Percentiles rank a stretch among this genome's conserved stretches.
phyloP scores from a whole-genome alignment of 495 filamentous ascomycete species.

The Lophium mytilinum region DNA sequence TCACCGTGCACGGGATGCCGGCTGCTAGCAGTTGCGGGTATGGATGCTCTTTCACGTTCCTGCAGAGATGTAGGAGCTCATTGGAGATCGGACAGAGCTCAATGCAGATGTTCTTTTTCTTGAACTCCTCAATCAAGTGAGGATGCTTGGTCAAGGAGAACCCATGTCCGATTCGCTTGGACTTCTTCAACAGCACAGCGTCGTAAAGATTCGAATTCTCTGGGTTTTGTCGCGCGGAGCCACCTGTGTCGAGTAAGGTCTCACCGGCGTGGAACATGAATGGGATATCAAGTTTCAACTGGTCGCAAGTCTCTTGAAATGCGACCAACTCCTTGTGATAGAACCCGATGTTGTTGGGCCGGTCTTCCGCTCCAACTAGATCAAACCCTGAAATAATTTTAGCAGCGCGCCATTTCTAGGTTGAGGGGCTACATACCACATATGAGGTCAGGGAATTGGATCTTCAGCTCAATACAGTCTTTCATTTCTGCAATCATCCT shows the following conservation, averaged over 20 bases:
- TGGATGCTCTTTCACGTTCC: constrained; percentile 35
- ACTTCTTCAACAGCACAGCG: constrained; percentile 27
- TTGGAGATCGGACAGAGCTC: constrained; percentile 37
- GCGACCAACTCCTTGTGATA: constrained; percentile 31
- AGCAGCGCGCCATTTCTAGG: neutral
- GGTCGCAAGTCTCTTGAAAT: constrained; percentile 28
- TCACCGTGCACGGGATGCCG: constrained; percentile 33
- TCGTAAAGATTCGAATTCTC: constrained; percentile 36
- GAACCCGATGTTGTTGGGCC: constrained; percentile 32
- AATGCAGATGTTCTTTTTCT: constrained; percentile 31
- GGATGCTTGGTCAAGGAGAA: constrained; percentile 34
- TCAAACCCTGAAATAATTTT: constrained; percentile 29
- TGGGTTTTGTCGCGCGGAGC: constrained; percentile 24
- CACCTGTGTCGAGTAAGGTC: constrained; percentile 34
- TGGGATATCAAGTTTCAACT: constrained; percentile 28
- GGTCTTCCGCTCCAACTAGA: constrained; percentile 37
- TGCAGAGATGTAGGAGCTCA: constrained; percentile 35
- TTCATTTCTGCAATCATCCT: constrained; percentile 30
- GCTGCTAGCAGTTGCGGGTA: constrained; percentile 32
- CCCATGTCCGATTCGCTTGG: constrained; percentile 35
- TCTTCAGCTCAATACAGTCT: constrained; percentile 39
- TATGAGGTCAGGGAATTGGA: constrained; percentile 38
- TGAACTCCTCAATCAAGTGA: constrained; percentile 30
- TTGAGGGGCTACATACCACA: constrained; percentile 24
- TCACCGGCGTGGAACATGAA: constrained; percentile 39